phyloP scores from a whole-genome alignment of 169 alveolate species.

The Cryptosporidium ubiquitum region DNA sequence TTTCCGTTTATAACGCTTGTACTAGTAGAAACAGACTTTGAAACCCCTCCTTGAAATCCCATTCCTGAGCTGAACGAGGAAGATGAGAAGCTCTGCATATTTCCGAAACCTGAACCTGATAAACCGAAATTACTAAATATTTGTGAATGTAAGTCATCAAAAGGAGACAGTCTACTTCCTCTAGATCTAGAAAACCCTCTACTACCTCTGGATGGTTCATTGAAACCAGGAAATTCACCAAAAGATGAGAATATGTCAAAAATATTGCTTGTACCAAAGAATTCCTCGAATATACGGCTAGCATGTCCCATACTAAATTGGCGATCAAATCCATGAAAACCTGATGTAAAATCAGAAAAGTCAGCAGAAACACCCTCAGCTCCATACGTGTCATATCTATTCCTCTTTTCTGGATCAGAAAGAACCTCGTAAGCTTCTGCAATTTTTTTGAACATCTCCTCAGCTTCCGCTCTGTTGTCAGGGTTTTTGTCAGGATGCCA shows the following conservation, averaged over 20 bases:
- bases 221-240: conserved; percentile 52
- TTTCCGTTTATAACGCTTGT: conserved; percentile 66
- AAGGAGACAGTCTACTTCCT: conserved; percentile 35
- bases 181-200: conserved; percentile 48
- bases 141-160: conserved; percentile 63
- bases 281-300: conserved; percentile 73
- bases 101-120: conserved; percentile 61
- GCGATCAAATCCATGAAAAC: conserved; percentile 73
- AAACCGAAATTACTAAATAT: conserved; percentile 53
- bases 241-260: conserved; percentile 72
- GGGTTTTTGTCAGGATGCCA: conserved; percentile 89
- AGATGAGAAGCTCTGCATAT: conserved; percentile 39
- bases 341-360: conserved; percentile 76
- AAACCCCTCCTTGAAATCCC: conserved; percentile 57
- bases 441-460: conserved; percentile 87
- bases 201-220: conserved; percentile 17
- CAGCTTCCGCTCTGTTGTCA: conserved; percentile 86
- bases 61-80: conserved; percentile 41
- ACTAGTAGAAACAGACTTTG: conserved; percentile 61
- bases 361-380: conserved; percentile 83
- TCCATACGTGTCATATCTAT: conserved; percentile 82
- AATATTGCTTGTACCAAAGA: conserved; percentile 74
- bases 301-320: conserved; percentile 75
- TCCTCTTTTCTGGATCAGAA: conserved; percentile 88
- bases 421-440: conserved; percentile 92